These are phyloP conservation scores for Microdochium trichocladiopsis DNA, from an alignment of 2,329 filamentous ascomycete species.

Conservation along the genomic window DNA sequence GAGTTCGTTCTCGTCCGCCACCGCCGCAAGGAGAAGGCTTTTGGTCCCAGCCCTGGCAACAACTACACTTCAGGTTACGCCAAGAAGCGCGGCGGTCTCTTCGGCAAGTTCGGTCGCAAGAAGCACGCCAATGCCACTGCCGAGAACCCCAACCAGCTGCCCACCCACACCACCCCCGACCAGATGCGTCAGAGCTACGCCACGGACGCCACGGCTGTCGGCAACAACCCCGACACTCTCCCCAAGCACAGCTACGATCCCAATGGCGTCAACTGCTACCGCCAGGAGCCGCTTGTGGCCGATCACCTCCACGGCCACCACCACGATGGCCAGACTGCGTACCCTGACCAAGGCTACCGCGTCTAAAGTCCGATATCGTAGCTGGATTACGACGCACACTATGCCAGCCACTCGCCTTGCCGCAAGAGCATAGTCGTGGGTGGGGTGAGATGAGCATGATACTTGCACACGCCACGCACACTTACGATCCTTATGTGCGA, in stretches of 20 bases:
- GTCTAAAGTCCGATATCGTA: too few relatives aligned
- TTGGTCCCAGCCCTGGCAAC: conserved; percentile 32
- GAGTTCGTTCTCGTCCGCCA: conserved; percentile 63
- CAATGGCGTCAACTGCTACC: not conserved
- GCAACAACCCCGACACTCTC: conserved; percentile 5
- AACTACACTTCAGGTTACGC: conserved; percentile 28
- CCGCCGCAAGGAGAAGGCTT: conserved; percentile 47
- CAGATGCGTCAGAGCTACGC: conserved; percentile 27
- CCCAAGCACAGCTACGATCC: conserved; percentile 21
- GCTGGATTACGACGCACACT: not conserved
- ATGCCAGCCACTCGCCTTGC: too few relatives aligned
- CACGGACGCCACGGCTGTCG: conserved; percentile 25
- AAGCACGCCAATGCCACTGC: conserved; percentile 5
- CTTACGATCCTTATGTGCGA: not conserved
- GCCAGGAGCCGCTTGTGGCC: too few relatives aligned
- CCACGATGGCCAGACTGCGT: conserved; percentile 19
- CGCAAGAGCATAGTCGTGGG: not conserved
- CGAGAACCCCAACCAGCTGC: conserved; percentile 22
- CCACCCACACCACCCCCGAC: conserved; percentile 24
- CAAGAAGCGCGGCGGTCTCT: conserved; percentile 14
- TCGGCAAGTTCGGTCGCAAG: conserved; percentile 20
- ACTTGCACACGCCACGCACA: not conserved
- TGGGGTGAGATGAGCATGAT: not conserved
- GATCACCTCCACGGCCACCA: conserved; percentile 7
- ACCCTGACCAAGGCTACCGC: conserved; percentile 12